Base-by-base conservation (phyloP, 495 filamentous ascomycete genomes). In the Geoglossum glabrum region DNA sequence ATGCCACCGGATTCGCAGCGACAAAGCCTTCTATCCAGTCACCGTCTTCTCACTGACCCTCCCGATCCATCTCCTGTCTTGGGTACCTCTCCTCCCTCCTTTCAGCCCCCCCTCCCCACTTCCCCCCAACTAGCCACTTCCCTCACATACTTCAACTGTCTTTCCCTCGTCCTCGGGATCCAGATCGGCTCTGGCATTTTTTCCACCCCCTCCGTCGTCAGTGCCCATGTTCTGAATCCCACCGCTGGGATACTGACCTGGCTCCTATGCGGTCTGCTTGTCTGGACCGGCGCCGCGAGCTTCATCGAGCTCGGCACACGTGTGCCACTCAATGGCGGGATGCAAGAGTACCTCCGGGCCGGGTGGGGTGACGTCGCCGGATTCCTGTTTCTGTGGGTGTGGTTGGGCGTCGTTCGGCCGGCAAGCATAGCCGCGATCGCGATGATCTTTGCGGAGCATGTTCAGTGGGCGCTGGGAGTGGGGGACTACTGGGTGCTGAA, bases 401-500 rank as follows among this genome's bases (percentile, higher is more conserved):
- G 76, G 77, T 72, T 80, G 49, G 72, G 76, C 0, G 75, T 73
- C 15, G 72, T 77, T 13, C 80, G 76, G 73, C 78, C 78, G 1
- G 72, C 75, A 0, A 75, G 77, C 0, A 65, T 79, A 33, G 78
- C 77, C 5, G 79, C 79, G 25, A 66, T 80, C 9, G 73, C 72
- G 64, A 76, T 81, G 56, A 72, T 79, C n/a, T 79, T 81, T 54
- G 67, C 77, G 4, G 78, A 81, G 67, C 73, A 65, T 61, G 72
- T 78, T 1, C 57, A 61, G 23, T 60, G 54, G 2, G 49, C 47
- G 13, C 26, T 36, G 23, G 63, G 8, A 58, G 57, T 43, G n/a
- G 57, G 5, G 15, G 26, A 21, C 38, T 3, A 15, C 9, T 26
- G 7, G 34, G 5, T 28, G 26, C 5, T 15, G 7, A n/a, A 15